These are phyloP conservation scores for Fistulinella staudtii DNA, from an alignment of 1,284 basidiomycete species.

Conservation along the genomic window DNA sequence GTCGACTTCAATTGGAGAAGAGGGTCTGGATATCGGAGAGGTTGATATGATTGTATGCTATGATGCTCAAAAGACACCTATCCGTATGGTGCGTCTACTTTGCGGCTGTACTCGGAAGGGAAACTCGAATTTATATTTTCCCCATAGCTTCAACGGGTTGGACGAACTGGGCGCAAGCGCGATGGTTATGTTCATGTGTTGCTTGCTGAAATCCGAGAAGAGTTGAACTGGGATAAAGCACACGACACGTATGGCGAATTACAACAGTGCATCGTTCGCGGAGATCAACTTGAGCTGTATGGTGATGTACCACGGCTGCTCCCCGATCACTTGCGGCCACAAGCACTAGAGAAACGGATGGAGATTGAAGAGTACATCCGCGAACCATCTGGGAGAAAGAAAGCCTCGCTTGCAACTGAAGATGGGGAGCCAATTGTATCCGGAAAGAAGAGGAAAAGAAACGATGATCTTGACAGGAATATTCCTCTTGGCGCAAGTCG, in stretches of 20 bases:
- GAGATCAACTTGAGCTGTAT: conserved; percentile 87
- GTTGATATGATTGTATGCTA: conserved; percentile 98
- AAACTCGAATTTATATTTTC: conserved; percentile 1
- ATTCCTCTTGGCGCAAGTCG: conserved; percentile 60
- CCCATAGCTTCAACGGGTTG: conserved; percentile 87
- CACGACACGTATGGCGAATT: conserved; percentile 87
- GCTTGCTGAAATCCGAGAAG: conserved; percentile 90
- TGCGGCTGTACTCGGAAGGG: background rate
- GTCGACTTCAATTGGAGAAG: conserved; percentile 96
- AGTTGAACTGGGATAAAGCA: conserved; percentile 88
- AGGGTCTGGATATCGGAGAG: conserved; percentile 98
- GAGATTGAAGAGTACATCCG: conserved; percentile 70
- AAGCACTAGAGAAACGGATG: conserved; percentile 79
- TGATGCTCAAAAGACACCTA: conserved; percentile 94
- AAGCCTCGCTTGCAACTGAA: conserved; percentile 25
- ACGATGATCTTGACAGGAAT: conserved; percentile 61
- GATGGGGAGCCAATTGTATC: conserved; percentile 29
- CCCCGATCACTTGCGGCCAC: conserved; percentile 74
- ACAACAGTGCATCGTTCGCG: conserved; percentile 84
- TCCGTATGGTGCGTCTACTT: conserved; percentile 78
- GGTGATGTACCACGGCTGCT: conserved; percentile 87
- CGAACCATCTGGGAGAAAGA: conserved; percentile 42
- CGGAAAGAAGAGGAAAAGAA: conserved; percentile 63
- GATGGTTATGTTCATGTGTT: conserved; percentile 89
- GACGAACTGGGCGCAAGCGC: conserved; percentile 92